phyloP scores from a whole-genome alignment of 345 rosid genomes.

The Arabidopsis thaliana region DNA sequence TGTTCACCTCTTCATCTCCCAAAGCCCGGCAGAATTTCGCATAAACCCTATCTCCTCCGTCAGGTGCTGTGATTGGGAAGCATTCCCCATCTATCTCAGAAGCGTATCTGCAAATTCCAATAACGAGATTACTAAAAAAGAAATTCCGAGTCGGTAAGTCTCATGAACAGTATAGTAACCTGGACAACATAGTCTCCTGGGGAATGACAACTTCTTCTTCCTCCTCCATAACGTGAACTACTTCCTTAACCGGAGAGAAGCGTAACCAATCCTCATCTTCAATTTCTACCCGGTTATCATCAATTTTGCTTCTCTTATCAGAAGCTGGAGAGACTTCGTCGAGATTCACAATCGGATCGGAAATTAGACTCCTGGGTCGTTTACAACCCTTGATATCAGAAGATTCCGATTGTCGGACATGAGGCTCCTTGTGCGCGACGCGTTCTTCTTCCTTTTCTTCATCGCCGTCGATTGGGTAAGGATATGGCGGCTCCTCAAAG shows the following conservation, averaged over 20 bases:
- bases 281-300: constrained; percentile 23
- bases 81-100: constrained; percentile 86
- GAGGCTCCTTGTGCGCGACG: constrained; percentile 34
- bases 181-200: constrained; percentile 62
- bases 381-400: constrained; percentile 48
- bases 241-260: constrained; percentile 53
- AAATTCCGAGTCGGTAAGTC: not conserved
- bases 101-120: constrained; percentile 44
- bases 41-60: constrained; percentile 88
- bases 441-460: constrained; percentile 38
- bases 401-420: constrained; percentile 36
- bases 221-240: constrained; percentile 24
- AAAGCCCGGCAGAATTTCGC: constrained; percentile 64
- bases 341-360: constrained; percentile 38
- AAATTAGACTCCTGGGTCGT: constrained; percentile 50
- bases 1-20: constrained; percentile 51
- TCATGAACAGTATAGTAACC: constrained; percentile 37
- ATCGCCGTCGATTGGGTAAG: constrained; percentile 42
- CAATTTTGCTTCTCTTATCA: constrained; percentile 63
- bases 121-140: constrained; percentile 3
- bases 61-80: constrained; percentile 80
- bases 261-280: constrained; percentile 74
- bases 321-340: constrained; percentile 34
- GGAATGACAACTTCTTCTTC: constrained; percentile 44
- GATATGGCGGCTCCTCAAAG: constrained; percentile 45